Evolutionary conservation across 2,329 filamentous ascomycete species (phyloP).

Genomic region (Trichothecium roseum): DNA sequence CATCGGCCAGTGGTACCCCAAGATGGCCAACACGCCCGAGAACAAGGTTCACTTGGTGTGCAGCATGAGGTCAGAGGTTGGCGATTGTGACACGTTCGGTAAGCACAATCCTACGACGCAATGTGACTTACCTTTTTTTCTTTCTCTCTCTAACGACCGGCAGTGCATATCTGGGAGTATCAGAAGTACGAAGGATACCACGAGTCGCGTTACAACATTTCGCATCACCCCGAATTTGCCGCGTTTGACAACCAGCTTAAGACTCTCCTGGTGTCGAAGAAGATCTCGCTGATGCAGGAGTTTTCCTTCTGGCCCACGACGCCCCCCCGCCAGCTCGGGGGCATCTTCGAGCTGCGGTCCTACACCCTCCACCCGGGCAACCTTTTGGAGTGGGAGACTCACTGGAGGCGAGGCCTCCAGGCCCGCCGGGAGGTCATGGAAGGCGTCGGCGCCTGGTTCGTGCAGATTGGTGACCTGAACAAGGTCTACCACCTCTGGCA

Average conservation of each 20-base stretch:
- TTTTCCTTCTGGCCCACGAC: slow-evolving; percentile 99
- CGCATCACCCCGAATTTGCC: slow-evolving; percentile 70
- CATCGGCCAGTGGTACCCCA: slow-evolving; percentile 85
- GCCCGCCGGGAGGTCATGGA: slow-evolving; percentile 96
- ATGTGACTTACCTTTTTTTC: background rate
- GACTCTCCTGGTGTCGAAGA: slow-evolving; percentile 73
- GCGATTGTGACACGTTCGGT: slow-evolving; percentile 96
- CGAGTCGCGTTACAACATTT: slow-evolving; percentile 76
- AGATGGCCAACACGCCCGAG: slow-evolving; percentile 71
- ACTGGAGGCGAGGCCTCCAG: slow-evolving; percentile 88
- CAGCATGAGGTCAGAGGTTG: slow-evolving; percentile 96
- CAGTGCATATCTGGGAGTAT: slow-evolving; percentile 99
- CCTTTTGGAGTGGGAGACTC: slow-evolving; percentile 95
- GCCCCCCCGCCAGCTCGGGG: slow-evolving; percentile 77
- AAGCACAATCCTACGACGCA: slow-evolving; percentile 11
- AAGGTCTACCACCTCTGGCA: slow-evolving; percentile 98
- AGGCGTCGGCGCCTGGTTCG: slow-evolving; percentile 96
- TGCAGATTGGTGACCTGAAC: slow-evolving; percentile 95
- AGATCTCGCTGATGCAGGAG: slow-evolving; percentile 93
- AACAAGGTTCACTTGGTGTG: slow-evolving; percentile 95
- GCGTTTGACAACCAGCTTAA: slow-evolving; percentile 80
- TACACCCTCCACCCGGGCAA: slow-evolving; percentile 96
- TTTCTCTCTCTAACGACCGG: slow-evolving; percentile 6
- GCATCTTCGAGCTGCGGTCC: slow-evolving; percentile 89
- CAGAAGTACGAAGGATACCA: slow-evolving; percentile 96